Evolutionary conservation across 257 asterid genomes (phyloP).

Genomic region (Jacaranda copaia): DNA sequence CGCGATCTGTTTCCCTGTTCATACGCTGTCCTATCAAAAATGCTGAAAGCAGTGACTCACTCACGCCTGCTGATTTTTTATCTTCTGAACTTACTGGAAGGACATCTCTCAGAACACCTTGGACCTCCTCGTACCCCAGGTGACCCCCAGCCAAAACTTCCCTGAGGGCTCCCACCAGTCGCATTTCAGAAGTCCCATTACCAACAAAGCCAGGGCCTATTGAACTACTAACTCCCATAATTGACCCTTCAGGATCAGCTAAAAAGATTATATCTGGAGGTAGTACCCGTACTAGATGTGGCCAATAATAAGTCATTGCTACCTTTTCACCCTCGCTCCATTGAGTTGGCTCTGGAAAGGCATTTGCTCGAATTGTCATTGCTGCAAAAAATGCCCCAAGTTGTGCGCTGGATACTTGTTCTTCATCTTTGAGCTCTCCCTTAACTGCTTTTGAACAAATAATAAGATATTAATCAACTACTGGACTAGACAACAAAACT

Average conservation of each 20-base stretch:
- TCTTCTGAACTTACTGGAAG: slow-evolving; percentile 64
- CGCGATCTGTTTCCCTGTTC: slow-evolving; percentile 95
- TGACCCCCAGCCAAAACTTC: slow-evolving; percentile 98
- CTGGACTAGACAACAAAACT: slow-evolving; percentile 11
- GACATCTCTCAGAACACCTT: slow-evolving; percentile 84
- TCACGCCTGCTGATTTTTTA: slow-evolving; percentile 48
- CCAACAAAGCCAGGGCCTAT: slow-evolving; percentile 84
- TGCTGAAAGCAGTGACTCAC: slow-evolving; percentile 81
- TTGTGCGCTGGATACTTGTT: slow-evolving; percentile 80
- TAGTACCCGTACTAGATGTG: slow-evolving; percentile 70
- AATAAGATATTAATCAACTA: slow-evolving; percentile 16
- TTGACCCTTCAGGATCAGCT: slow-evolving; percentile 94
- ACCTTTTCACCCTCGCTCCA: slow-evolving; percentile 98
- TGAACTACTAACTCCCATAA: slow-evolving; percentile 82
- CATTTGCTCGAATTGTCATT: slow-evolving; percentile 92
- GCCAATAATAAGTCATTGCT: slow-evolving; percentile 90
- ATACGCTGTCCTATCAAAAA: slow-evolving; percentile 91
- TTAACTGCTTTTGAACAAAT: slow-evolving; percentile 51
- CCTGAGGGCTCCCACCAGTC: slow-evolving; percentile 95
- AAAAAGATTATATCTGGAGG: slow-evolving; percentile 81
- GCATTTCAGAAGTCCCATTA: slow-evolving; percentile 83
- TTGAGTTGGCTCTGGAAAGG: slow-evolving; percentile 90
- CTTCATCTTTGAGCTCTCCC: slow-evolving; percentile 84
- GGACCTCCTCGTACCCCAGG: slow-evolving; percentile 96
- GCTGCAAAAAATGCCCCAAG: slow-evolving; percentile 95